Conservation (phyloP, 495 filamentous ascomycete species). For the Paragyromitra xinjiangensis region DNA sequence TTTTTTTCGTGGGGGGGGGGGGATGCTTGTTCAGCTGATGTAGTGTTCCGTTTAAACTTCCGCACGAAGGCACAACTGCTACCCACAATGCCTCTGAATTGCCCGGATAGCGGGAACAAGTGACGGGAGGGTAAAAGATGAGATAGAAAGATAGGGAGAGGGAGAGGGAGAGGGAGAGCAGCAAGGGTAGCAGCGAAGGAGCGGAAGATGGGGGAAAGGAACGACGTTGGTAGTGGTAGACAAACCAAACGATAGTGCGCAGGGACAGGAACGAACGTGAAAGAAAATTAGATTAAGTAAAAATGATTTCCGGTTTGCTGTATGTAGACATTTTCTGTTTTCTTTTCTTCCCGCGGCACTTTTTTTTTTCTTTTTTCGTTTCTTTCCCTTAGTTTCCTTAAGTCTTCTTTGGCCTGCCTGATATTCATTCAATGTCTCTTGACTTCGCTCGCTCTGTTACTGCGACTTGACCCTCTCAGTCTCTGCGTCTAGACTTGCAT, state of each 20-base stretch:
- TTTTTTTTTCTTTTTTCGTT: slow-evolving; percentile 28
- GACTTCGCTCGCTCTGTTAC: slow-evolving; percentile 3
- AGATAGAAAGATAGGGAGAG: slow-evolving; percentile 15
- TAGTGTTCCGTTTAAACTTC: slow-evolving; percentile 51
- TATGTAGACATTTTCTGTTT: slow-evolving; percentile 18
- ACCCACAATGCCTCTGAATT: slow-evolving; percentile 38
- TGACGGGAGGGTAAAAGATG: slow-evolving; percentile 46
- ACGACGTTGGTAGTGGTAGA: slow-evolving; percentile 20
- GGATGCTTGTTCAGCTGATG: slow-evolving; percentile 55
- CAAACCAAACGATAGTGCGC: slow-evolving; percentile 29
- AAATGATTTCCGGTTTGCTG: slow-evolving; percentile 42
- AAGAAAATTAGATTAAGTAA: slow-evolving; percentile 42
- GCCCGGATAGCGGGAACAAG: slow-evolving; percentile 22
- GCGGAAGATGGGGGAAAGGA: slow-evolving; percentile 21
- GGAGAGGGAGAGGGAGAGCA: slow-evolving; percentile 21
- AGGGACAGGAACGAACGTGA: slow-evolving; percentile 35
- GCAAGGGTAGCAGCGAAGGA: slow-evolving; percentile 27
- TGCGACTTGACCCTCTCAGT: slow-evolving; percentile 10
- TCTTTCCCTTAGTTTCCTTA: slow-evolving; percentile 1
- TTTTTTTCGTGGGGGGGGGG: slow-evolving; percentile 46
- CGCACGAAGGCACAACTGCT: slow-evolving; percentile 34
- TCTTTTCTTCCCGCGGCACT: slow-evolving; percentile 31
- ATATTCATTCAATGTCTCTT: slow-evolving; percentile 39
- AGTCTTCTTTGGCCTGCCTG: slow-evolving; percentile 6
- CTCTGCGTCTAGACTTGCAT: slow-evolving; percentile 45